These are phyloP conservation scores for Ajuga chamaepitys DNA, from an alignment of 257 asterid genomes.

Conservation along the genomic window DNA sequence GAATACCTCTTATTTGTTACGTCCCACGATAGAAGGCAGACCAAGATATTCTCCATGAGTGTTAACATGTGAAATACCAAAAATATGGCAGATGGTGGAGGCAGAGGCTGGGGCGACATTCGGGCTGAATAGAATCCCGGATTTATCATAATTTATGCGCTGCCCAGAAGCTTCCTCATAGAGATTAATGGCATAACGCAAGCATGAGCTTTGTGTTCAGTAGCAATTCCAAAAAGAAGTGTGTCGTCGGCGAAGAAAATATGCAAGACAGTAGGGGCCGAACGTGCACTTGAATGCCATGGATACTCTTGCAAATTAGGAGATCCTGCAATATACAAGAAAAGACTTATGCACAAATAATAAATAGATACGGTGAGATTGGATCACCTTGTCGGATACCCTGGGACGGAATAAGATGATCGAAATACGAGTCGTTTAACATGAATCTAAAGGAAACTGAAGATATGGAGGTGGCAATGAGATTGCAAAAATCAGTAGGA, in stretches of 20 bases:
- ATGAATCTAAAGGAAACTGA: not conserved
- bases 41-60: no score
- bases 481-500: not conserved
- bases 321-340: not conserved
- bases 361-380: not conserved
- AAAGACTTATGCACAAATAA: not conserved
- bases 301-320: not conserved
- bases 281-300: not conserved
- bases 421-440: not conserved
- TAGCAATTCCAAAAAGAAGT: not conserved
- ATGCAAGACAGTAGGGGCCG: not conserved
- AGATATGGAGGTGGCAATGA: not conserved
- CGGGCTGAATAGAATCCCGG: not conserved
- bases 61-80: not conserved
- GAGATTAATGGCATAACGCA: not conserved
- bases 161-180: not conserved
- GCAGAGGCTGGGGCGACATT: not conserved
- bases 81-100: not conserved
- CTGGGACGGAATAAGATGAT: not conserved
- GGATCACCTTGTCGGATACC: not conserved
- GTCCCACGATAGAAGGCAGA: no score
- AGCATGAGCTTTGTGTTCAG: not conserved
- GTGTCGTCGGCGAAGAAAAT: not conserved
- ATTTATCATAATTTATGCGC: not conserved
- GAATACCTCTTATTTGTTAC: no score